phyloP scores from a whole-genome alignment of 345 rosid species.

The Pugionium cornutum region DNA sequence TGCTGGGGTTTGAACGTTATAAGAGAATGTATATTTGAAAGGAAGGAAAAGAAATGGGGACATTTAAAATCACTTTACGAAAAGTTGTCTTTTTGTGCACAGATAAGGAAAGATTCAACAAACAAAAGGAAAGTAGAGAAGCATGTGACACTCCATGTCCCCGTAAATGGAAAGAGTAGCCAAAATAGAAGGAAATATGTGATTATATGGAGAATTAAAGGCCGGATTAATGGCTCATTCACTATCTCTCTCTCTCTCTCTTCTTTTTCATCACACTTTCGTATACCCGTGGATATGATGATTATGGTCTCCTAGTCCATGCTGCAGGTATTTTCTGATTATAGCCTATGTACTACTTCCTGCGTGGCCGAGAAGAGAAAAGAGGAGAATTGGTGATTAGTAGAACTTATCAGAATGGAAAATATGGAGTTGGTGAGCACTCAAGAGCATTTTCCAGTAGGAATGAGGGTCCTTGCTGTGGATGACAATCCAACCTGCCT shows the following conservation, averaged over 20 bases:
- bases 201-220: conserved; percentile 33
- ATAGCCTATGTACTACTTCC: conserved; percentile 15
- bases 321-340: conserved; percentile 17
- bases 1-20: conserved; percentile 32
- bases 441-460: conserved; percentile 60
- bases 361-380: conserved; percentile 6
- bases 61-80: conserved; percentile 27
- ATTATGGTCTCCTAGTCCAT: conserved; percentile 18
- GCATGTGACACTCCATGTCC: conserved; percentile 39
- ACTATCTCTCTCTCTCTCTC: background rate
- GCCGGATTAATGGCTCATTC: conserved; percentile 35
- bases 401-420: background rate
- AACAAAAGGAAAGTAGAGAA: conserved; percentile 36
- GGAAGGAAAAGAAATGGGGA: conserved; percentile 23
- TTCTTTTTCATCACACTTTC: background rate
- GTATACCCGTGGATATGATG: background rate
- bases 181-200: conserved; percentile 32
- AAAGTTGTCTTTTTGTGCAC: conserved; percentile 37
- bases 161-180: conserved; percentile 27
- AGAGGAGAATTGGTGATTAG: conserved; percentile 17
- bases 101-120: conserved; percentile 38
- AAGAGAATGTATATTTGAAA: conserved; percentile 20
- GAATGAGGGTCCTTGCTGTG: conserved; percentile 82
- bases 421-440: conserved; percentile 28
- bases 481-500: conserved; percentile 83